Conservation (phyloP, 2,329 filamentous ascomycete genomes). For the Hypocreales sp. region DNA sequence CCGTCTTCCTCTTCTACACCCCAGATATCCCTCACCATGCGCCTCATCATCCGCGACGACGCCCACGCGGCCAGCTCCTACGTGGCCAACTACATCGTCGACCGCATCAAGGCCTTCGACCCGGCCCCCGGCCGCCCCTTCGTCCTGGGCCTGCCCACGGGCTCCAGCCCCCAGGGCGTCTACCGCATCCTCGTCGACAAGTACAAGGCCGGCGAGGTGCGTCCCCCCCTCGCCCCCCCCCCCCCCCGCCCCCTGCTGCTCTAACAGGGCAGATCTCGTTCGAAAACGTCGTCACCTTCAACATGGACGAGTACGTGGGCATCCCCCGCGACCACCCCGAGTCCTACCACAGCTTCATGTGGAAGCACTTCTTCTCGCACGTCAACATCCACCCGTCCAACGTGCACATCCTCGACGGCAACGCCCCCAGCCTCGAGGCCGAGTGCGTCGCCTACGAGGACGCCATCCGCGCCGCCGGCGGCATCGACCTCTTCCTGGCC, state of each 20-base stretch:
- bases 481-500: slow-evolving; percentile 74
- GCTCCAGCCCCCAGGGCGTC: slow-evolving; percentile 63
- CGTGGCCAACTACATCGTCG: slow-evolving; percentile 70
- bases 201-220: slow-evolving; percentile 48
- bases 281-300: slow-evolving; percentile 80
- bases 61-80: slow-evolving; percentile 53
- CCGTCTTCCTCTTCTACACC: slow-evolving; percentile 1
- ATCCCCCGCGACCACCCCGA: slow-evolving; percentile 71
- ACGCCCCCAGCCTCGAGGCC: slow-evolving; percentile 56
- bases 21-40: slow-evolving; percentile 35
- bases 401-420: slow-evolving; percentile 74
- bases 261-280: slow-evolving; percentile 49
- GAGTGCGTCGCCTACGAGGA: slow-evolving; percentile 71
- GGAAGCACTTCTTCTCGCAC: slow-evolving; percentile 78
- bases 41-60: slow-evolving; percentile 70
- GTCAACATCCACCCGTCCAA: slow-evolving; percentile 70
- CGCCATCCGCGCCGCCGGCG: slow-evolving; percentile 57
- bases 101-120: slow-evolving; percentile 63
- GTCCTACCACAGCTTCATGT: slow-evolving; percentile 88
- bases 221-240: slow-evolving; percentile 4
- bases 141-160: slow-evolving; percentile 70
- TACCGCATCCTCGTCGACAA: slow-evolving; percentile 61
- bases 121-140: slow-evolving; percentile 62
- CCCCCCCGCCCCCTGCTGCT: neutral
- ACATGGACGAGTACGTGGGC: slow-evolving; percentile 87